These are phyloP conservation scores for Chimonanthus salicifolius DNA, from an alignment of 164 flowering plant species.

Conservation along the genomic window DNA sequence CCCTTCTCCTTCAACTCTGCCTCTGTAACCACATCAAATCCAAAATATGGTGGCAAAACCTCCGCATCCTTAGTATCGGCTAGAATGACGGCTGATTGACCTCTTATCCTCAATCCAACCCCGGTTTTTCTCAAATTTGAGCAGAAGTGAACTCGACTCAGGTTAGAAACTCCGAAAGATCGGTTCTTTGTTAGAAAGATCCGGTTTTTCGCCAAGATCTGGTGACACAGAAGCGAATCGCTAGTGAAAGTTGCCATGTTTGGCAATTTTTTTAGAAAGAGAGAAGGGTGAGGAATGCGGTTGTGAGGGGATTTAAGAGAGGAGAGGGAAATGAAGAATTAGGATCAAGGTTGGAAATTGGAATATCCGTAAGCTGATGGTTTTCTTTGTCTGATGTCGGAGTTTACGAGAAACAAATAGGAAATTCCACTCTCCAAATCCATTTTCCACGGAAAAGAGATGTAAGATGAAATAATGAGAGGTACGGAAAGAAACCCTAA, in stretches of 20 bases:
- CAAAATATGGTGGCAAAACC: slow-evolving; percentile 15
- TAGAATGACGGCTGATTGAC: slow-evolving; percentile 19
- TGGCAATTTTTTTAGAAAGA: background rate
- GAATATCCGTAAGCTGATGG: slow-evolving; percentile 2
- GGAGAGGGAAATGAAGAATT: background rate
- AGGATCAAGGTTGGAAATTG: background rate
- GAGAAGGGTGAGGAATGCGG: background rate
- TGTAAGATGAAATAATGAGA: background rate
- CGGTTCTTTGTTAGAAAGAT: slow-evolving; percentile 6
- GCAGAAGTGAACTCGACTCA: background rate
- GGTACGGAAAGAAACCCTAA: background rate
- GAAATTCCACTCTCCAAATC: background rate
- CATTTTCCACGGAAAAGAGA: background rate
- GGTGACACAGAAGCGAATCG: slow-evolving; percentile 19
- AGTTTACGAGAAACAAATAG: background rate
- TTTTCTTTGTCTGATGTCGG: background rate
- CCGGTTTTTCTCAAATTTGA: slow-evolving; percentile 10
- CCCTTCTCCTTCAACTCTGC: slow-evolving; percentile 66
- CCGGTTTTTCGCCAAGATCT: slow-evolving; percentile 13
- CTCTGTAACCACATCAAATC: slow-evolving; percentile 60
- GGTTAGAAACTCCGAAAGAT: slow-evolving; percentile 16
- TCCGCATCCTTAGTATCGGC: slow-evolving; percentile 18
- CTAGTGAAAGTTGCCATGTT: slow-evolving; percentile 26
- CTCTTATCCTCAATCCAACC: slow-evolving; percentile 2
- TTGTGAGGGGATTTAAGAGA: background rate